Evolutionary conservation across 148 eudicot species (phyloP).

Genomic region (Spergularia bocconei): DNA sequence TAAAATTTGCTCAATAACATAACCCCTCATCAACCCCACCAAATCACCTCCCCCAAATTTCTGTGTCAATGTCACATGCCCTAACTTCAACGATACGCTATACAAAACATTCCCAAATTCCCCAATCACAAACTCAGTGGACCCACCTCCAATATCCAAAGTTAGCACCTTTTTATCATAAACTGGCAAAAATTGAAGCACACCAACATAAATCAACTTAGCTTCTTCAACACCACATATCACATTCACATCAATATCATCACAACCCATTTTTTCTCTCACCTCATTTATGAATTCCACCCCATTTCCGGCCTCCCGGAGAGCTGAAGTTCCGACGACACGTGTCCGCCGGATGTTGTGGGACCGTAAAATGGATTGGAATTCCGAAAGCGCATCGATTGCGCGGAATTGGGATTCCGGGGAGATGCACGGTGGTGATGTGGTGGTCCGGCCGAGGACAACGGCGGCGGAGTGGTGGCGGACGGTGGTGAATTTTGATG

Average conservation of each 20-base stretch:
- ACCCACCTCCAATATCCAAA: slow-evolving; percentile 77
- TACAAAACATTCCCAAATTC: slow-evolving; percentile 35
- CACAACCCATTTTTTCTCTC: slow-evolving; percentile 36
- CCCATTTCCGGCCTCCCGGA: slow-evolving; percentile 46
- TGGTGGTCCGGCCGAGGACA: slow-evolving; percentile 33
- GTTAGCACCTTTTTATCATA: slow-evolving; percentile 32
- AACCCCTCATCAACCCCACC: slow-evolving; percentile 37
- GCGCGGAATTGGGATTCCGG: slow-evolving; percentile 36
- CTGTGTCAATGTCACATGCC: slow-evolving; percentile 54
- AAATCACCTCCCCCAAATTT: slow-evolving; percentile 34
- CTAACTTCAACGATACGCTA: slow-evolving; percentile 45
- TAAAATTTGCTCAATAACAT: slow-evolving; percentile 31
- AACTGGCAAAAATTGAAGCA: slow-evolving; percentile 46
- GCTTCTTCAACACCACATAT: slow-evolving; percentile 67
- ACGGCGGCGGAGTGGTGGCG: slow-evolving; percentile 42
- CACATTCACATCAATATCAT: slow-evolving; percentile 33
- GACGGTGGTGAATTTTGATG: slow-evolving; percentile 46
- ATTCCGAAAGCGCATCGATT: slow-evolving; percentile 34
- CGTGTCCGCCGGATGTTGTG: slow-evolving; percentile 32
- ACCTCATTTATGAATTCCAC: slow-evolving; percentile 29
- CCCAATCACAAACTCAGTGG: slow-evolving; percentile 63
- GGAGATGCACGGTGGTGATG: slow-evolving; percentile 33
- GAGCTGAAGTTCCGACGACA: slow-evolving; percentile 68
- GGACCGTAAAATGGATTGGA: slow-evolving; percentile 36
- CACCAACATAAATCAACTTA: slow-evolving; percentile 45